Conservation (phyloP, 805 yeast genomes). For the Priceomyces medius region DNA sequence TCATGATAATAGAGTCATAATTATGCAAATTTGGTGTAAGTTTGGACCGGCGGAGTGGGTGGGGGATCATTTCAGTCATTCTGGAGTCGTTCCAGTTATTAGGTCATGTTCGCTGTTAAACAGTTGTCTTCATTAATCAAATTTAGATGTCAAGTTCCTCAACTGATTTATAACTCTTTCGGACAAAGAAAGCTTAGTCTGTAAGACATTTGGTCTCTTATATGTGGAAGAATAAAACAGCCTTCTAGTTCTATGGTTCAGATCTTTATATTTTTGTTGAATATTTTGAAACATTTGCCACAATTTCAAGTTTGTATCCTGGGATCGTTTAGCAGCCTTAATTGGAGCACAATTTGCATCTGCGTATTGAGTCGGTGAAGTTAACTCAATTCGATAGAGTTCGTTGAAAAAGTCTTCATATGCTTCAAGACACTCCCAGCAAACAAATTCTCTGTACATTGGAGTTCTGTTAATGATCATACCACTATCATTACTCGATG, state of each 20-base stretch:
- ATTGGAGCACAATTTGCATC: background rate
- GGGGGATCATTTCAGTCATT: background rate
- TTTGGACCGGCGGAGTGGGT: too few species aligned
- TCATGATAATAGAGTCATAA: background rate
- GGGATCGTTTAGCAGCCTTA: slow-evolving; percentile 1
- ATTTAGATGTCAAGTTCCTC: background rate
- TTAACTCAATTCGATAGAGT: slow-evolving; percentile 11
- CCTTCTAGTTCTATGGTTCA: slow-evolving; percentile 2
- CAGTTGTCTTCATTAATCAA: background rate
- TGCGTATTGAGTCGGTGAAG: background rate
- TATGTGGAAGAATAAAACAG: background rate
- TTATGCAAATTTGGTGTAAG: background rate
- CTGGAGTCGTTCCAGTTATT: background rate
- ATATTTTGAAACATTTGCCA: slow-evolving; percentile 19
- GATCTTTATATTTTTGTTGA: slow-evolving; percentile 18
- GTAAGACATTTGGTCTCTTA: too few species aligned
- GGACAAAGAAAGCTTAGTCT: slow-evolving; percentile 4
- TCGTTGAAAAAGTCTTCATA: slow-evolving; percentile 54
- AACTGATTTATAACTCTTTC: slow-evolving; percentile 5
- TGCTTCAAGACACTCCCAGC: slow-evolving; percentile 59
- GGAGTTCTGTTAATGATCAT: slow-evolving; percentile 12
- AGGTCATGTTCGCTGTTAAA: too few species aligned
- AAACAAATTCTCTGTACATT: slow-evolving; percentile 55
- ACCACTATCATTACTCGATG: background rate
- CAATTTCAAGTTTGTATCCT: slow-evolving; percentile 10